Conservation (phyloP, 106 monocot genomes). For the Allium fistulosum region DNA sequence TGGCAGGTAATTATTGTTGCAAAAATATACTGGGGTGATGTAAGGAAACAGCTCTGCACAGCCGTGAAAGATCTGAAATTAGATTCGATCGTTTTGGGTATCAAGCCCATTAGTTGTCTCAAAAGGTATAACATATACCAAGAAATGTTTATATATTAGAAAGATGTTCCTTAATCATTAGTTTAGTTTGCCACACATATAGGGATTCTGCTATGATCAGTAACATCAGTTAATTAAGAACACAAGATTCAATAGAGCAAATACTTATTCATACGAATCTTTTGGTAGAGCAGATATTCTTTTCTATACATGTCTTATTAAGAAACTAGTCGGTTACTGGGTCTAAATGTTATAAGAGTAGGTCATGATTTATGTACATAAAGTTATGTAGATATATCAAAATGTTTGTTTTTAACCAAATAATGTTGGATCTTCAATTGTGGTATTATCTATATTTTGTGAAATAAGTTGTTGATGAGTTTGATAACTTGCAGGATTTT, state of each 20-base stretch:
- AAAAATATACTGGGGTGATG: conserved; percentile 87
- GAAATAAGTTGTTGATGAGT: not conserved
- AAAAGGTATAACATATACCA: conserved; percentile 29
- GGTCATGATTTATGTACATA: too few relatives aligned
- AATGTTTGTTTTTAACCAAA: too few relatives aligned
- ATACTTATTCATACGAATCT: too few relatives aligned
- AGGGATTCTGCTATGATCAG: not conserved
- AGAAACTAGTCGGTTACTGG: too few relatives aligned
- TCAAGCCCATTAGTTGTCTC: conserved; percentile 52
- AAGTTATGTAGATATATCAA: too few relatives aligned
- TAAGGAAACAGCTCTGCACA: conserved; percentile 64
- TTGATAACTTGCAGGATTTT: conserved; percentile 14
- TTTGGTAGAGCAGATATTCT: too few relatives aligned
- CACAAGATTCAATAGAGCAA: too few relatives aligned
- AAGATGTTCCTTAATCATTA: not conserved
- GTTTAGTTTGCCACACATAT: not conserved
- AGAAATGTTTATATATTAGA: not conserved
- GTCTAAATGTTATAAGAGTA: too few relatives aligned
- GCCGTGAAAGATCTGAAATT: conserved; percentile 59
- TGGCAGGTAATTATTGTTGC: conserved; percentile 40
- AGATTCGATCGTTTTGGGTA: conserved; percentile 68
- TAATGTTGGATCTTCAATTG: too few relatives aligned
- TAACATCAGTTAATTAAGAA: too few relatives aligned
- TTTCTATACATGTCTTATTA: too few relatives aligned
- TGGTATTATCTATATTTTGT: not conserved